Percentiles rank a stretch among this genome's conserved stretches.
phyloP scores from a whole-genome alignment of 139 green algal species.

The Closterium sp. region DNA sequence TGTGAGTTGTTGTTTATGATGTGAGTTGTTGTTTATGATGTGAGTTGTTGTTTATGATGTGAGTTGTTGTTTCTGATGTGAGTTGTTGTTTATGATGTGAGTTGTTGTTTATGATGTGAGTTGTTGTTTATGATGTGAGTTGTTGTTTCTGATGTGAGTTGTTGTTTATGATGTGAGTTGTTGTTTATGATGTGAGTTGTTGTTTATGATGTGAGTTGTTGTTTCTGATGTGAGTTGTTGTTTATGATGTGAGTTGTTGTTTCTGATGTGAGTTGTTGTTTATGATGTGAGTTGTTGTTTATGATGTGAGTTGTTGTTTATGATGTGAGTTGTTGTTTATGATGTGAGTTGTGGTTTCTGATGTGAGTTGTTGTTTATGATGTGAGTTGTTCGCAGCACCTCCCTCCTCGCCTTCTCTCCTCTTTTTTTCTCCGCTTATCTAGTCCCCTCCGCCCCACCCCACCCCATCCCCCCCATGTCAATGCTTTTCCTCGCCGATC shows the following conservation, averaged over 20 bases:
- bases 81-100: constrained; percentile 51
- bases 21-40: constrained; percentile 50
- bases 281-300: constrained; percentile 50
- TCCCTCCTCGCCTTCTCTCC: constrained; percentile 8
- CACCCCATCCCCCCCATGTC: not conserved
- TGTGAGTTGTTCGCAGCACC: constrained; percentile 34
- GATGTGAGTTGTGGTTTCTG: constrained; percentile 44
- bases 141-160: constrained; percentile 46
- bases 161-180: constrained; percentile 50
- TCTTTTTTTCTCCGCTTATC: constrained; percentile 26
- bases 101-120: constrained; percentile 50
- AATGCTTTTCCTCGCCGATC: not conserved
- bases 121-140: constrained; percentile 50
- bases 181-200: constrained; percentile 50
- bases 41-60: constrained; percentile 51
- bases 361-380: constrained; percentile 32
- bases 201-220: constrained; percentile 50
- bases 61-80: constrained; percentile 47
- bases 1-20: too few species aligned
- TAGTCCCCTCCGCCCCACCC: too few species aligned
- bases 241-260: constrained; percentile 50
- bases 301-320: constrained; percentile 51
- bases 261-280: constrained; percentile 48
- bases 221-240: constrained; percentile 48
- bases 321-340: constrained; percentile 40